These are phyloP conservation scores for Linum tenue DNA, from an alignment of 345 rosid genomes.

Conservation along the genomic window DNA sequence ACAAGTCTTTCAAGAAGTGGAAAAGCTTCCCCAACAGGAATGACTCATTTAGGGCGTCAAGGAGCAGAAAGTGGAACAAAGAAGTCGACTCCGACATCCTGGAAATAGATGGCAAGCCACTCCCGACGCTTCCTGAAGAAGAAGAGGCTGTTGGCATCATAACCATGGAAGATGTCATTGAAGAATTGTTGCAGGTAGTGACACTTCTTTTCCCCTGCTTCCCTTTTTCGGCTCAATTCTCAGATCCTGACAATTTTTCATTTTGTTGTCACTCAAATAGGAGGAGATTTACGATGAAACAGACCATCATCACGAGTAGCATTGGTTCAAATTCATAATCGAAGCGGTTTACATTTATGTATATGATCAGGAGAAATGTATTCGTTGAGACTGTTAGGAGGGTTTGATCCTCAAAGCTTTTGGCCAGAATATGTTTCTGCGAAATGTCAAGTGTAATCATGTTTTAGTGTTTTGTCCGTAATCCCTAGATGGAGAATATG, in stretches of 20 bases:
- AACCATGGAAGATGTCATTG: conserved; percentile 8
- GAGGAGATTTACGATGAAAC: conserved; percentile 10
- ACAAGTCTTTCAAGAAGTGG: conserved; percentile 2
- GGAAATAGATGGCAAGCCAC: conserved; percentile 3
- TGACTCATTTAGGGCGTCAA: not conserved
- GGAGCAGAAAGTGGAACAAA: conserved; percentile 8
- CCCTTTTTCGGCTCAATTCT: not conserved
- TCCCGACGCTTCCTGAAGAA: conserved; percentile 1
- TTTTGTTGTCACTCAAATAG: not conserved
- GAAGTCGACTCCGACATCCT: conserved; percentile 1
- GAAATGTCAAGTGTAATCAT: no score
- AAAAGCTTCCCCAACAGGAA: conserved; percentile 1
- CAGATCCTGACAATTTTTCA: not conserved
- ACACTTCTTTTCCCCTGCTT: not conserved
- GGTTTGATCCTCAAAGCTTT: no score
- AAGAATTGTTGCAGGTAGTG: conserved; percentile 1
- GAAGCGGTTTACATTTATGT: no score
- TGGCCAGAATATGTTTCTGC: no score
- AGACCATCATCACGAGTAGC: not conserved
- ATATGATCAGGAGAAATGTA: no score
- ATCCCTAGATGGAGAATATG: no score
- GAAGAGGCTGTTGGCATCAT: conserved; percentile 4
- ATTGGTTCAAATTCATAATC: not conserved
- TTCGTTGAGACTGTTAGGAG: no score
- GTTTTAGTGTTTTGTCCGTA: no score